phyloP scores from a whole-genome alignment of 1,284 basidiomycete genomes.

The Sporisorium graminicola region DNA sequence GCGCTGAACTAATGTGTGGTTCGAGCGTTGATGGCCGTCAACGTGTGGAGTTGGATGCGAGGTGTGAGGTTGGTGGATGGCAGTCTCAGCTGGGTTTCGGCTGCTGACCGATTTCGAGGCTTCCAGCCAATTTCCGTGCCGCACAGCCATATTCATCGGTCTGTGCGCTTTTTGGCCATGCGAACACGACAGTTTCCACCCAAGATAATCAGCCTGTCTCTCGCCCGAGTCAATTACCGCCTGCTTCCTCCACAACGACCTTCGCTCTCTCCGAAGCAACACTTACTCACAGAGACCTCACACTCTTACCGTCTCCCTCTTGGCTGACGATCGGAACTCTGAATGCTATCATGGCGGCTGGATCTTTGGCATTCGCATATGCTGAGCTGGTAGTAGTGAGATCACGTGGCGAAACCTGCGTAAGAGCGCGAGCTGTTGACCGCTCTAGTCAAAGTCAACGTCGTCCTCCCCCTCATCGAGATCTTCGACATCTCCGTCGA shows the following conservation, averaged over 20 bases:
- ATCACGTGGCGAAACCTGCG: too few species aligned
- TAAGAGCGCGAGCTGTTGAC: too few species aligned
- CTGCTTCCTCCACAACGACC: neutral
- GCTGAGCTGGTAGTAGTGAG: too few species aligned
- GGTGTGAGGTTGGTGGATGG: slow-evolving; percentile 22
- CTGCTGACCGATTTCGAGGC: slow-evolving; percentile 18
- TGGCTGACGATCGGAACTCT: too few species aligned
- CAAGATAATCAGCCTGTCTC: neutral
- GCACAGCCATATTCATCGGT: slow-evolving; percentile 34
- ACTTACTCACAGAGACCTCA: neutral
- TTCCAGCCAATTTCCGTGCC: neutral
- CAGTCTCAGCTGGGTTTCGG: neutral
- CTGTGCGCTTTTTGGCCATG: slow-evolving; percentile 30
- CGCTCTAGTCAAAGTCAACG: slow-evolving; percentile 41
- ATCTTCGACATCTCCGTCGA: slow-evolving; percentile 61
- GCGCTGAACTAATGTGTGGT: slow-evolving; percentile 2
- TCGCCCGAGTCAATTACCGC: slow-evolving; percentile 1
- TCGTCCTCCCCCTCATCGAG: slow-evolving; percentile 54
- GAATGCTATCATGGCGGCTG: too few species aligned
- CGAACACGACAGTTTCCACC: neutral
- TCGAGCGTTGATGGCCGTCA: neutral
- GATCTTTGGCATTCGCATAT: too few species aligned
- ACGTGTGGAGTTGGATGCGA: neutral
- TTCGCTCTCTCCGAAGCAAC: neutral
- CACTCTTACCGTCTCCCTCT: too few species aligned